A percentile compares a stretch with the other conserved stretches of the same genome.
Conservation (phyloP, 805 yeast genomes). For the Lipomyces sp. region DNA sequence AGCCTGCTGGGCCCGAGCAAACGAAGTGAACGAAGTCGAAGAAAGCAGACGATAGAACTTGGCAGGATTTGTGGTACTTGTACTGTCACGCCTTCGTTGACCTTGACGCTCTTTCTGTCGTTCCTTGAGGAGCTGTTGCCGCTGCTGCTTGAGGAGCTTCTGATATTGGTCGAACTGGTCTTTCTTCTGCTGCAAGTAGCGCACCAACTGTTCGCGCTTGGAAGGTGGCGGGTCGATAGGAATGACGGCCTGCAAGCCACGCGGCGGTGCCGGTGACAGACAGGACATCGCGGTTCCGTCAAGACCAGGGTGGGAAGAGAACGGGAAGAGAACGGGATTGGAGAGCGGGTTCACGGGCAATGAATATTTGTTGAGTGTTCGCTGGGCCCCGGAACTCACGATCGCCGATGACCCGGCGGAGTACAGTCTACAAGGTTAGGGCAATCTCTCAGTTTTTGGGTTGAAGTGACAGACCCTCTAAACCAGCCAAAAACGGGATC, state of each 20-base stretch:
- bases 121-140: constrained; percentile 25
- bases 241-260: constrained; percentile 35
- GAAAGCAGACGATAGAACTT: constrained; percentile 29
- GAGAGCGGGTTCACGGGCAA: neutral
- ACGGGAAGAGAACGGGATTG: neutral
- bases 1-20: constrained; percentile 28
- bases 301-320: too few species aligned
- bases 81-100: constrained; percentile 1
- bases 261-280: constrained; percentile 35
- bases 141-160: constrained; percentile 31
- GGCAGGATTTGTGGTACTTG: neutral
- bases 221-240: constrained; percentile 38
- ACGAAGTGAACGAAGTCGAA: constrained; percentile 36
- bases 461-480: too few species aligned
- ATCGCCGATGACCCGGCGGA: too few species aligned
- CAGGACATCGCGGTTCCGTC: constrained; percentile 24
- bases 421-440: too few species aligned
- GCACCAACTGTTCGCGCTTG: constrained; percentile 35
- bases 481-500: too few species aligned
- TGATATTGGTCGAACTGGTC: constrained; percentile 37
- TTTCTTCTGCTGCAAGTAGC: constrained; percentile 32
- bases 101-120: constrained; percentile 16
- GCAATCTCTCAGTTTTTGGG: too few species aligned
- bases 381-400: too few species aligned
- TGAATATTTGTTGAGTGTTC: neutral